phyloP scores from a whole-genome alignment of 441 rosid species.

The Gossypium armourianum region DNA sequence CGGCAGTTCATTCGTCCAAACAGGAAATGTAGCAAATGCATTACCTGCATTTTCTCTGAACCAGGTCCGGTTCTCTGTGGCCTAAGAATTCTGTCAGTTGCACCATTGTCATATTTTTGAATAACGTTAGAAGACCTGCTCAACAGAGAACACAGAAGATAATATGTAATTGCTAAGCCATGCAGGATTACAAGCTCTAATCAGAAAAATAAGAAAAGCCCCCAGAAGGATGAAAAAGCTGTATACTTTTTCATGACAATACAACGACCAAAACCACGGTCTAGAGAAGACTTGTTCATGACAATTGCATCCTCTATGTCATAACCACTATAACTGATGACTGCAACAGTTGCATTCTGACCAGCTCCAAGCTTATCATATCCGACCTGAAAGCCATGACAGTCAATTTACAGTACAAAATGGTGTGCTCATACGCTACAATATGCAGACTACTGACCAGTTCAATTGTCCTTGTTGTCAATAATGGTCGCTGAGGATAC shows the following conservation, averaged over 20 bases:
- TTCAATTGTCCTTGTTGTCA: conserved; percentile 86
- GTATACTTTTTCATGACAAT: conserved; percentile 80
- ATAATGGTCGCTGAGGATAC: conserved; percentile 85
- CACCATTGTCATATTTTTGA: conserved; percentile 39
- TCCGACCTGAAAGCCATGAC: conserved; percentile 56
- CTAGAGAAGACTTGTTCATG: conserved; percentile 90
- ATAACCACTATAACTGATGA: conserved; percentile 90
- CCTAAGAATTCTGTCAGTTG: conserved; percentile 53
- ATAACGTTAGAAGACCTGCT: conserved; percentile 41
- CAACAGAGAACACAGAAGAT: conserved; percentile 16
- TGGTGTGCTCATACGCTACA: neutral
- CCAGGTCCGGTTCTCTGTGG: conserved; percentile 48
- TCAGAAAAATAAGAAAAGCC: neutral
- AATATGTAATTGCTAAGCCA: conserved; percentile 5
- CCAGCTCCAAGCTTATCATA: conserved; percentile 99
- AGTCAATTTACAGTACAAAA: conserved; percentile 19
- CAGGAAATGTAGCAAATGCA: neutral
- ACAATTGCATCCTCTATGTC: conserved; percentile 98
- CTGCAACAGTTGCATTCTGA: conserved; percentile 98
- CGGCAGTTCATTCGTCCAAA: neutral
- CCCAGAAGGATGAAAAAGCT: neutral
- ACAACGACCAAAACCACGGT: conserved; percentile 97
- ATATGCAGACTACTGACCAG: conserved; percentile 38
- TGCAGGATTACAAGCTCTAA: neutral
- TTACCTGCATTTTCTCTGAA: conserved; percentile 71